Evolutionary conservation across 1,139 yeast species (phyloP).

Genomic region (Candida glucosophila): DNA sequence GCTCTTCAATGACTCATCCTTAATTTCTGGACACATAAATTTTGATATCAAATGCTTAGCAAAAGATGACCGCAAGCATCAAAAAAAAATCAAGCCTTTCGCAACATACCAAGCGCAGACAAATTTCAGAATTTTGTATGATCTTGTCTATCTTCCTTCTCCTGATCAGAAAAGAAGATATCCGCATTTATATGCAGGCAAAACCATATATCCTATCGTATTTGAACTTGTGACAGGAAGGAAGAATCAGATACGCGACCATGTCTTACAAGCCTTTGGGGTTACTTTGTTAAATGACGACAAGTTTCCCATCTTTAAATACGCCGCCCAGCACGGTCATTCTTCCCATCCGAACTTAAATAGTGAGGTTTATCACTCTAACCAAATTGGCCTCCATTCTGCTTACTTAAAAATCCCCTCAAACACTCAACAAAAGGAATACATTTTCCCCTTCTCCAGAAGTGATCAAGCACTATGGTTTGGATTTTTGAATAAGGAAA

Average conservation of each 20-base stretch:
- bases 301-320: constrained; percentile 12
- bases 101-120: constrained; percentile 9
- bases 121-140: constrained; percentile 8
- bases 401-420: constrained; percentile 9
- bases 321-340: constrained; percentile 2
- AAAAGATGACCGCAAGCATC: constrained; percentile 6
- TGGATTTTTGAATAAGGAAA: constrained; percentile 7
- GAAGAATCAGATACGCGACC: constrained; percentile 20
- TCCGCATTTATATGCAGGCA: constrained; percentile 8
- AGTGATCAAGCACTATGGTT: constrained; percentile 14
- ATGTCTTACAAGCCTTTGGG: constrained; percentile 12
- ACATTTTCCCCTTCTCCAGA: constrained; percentile 7
- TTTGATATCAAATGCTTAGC: constrained; percentile 8
- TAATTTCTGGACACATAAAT: constrained; percentile 8
- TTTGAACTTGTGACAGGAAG: constrained; percentile 16
- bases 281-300: constrained; percentile 17
- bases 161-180: constrained; percentile 3
- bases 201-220: constrained; percentile 11
- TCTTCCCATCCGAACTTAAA: constrained; percentile 6
- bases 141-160: constrained; percentile 1
- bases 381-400: constrained; percentile 19
- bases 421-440: constrained; percentile 6
- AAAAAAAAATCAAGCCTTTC: not conserved
- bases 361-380: constrained; percentile 10
- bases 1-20: constrained; percentile 3